Evolutionary conservation across 2,329 filamentous ascomycete genomes (phyloP).

Genomic region (Fusarium sp.): DNA sequence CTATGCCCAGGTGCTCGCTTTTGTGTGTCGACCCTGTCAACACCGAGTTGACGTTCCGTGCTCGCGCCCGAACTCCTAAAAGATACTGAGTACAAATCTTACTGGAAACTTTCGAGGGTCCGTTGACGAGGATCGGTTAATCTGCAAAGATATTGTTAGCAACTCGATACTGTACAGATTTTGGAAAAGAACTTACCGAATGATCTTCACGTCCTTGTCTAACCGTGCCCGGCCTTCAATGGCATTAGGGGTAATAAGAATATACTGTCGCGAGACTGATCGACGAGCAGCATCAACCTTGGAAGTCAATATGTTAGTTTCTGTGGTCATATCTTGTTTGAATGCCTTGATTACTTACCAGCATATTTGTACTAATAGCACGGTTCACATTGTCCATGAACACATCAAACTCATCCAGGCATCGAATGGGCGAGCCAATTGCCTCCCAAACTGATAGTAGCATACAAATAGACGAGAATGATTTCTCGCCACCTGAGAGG

Average conservation of each 20-base stretch:
- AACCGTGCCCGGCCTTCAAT: constrained; percentile 71
- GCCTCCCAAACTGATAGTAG: constrained; percentile 96
- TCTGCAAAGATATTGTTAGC: constrained; percentile 54
- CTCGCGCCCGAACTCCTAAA: constrained; percentile 29
- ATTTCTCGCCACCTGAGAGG: constrained; percentile 95
- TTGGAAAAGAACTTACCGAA: constrained; percentile 65
- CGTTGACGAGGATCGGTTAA: constrained; percentile 71
- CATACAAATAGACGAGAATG: constrained; percentile 95
- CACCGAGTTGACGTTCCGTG: constrained; percentile 17
- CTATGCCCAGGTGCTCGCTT: constrained; percentile 5
- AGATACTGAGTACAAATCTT: constrained; percentile 14
- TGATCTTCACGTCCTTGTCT: constrained; percentile 81
- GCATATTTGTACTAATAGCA: constrained; percentile 91
- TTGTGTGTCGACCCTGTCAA: constrained; percentile 15
- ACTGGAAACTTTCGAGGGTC: constrained; percentile 51
- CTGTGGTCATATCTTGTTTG: background rate
- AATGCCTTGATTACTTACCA: constrained; percentile 68
- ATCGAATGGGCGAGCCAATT: constrained; percentile 95
- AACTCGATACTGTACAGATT: background rate
- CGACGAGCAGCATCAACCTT: constrained; percentile 86
- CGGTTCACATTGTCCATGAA: constrained; percentile 99
- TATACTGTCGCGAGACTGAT: constrained; percentile 91
- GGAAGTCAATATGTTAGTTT: constrained; percentile 8
- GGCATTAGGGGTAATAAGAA: constrained; percentile 94
- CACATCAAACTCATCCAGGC: constrained; percentile 97